Percentiles rank a stretch among this genome's conserved stretches.
phyloP scores from a whole-genome alignment of 495 filamentous ascomycete genomes.

The Xanthoparmelia taractica region DNA sequence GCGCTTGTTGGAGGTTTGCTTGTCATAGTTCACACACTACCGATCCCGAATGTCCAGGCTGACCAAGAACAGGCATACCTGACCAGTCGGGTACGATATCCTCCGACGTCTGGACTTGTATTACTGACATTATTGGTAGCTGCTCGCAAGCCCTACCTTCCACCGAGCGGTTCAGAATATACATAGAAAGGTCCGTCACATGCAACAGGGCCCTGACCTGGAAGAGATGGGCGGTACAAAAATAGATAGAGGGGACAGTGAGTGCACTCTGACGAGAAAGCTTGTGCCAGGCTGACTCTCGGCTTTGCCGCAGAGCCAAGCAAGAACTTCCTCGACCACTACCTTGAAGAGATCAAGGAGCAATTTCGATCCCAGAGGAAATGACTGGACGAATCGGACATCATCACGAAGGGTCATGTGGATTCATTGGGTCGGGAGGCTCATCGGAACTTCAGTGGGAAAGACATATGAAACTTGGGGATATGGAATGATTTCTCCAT shows the following conservation, averaged over 20 bases:
- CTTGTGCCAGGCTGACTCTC: background rate
- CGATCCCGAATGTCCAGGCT: constrained; percentile 3
- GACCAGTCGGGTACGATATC: constrained; percentile 34
- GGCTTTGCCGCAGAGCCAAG: constrained; percentile 24
- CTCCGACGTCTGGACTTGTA: constrained; percentile 8
- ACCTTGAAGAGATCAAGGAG: constrained; percentile 53
- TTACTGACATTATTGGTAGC: constrained; percentile 34
- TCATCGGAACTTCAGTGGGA: background rate
- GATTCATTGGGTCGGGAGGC: background rate
- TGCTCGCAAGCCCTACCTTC: constrained; percentile 52
- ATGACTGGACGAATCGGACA: constrained; percentile 18
- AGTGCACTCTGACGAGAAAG: constrained; percentile 34
- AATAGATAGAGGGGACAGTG: constrained; percentile 30
- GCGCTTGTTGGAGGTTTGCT: constrained; percentile 43
- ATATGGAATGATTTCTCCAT: background rate
- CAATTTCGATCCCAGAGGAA: constrained; percentile 42
- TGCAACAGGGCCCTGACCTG: constrained; percentile 48
- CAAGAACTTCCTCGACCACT: constrained; percentile 46
- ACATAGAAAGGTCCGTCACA: constrained; percentile 46
- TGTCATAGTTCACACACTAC: background rate
- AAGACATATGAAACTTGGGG: background rate
- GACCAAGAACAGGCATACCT: constrained; percentile 35
- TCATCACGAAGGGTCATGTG: background rate
- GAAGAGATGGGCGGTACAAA: constrained; percentile 51
- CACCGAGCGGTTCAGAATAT: constrained; percentile 50